Percentiles rank a stretch among this genome's conserved stretches.
phyloP scores from a whole-genome alignment of 2,329 filamentous ascomycete species.

The Cladosporium cucumerinum region DNA sequence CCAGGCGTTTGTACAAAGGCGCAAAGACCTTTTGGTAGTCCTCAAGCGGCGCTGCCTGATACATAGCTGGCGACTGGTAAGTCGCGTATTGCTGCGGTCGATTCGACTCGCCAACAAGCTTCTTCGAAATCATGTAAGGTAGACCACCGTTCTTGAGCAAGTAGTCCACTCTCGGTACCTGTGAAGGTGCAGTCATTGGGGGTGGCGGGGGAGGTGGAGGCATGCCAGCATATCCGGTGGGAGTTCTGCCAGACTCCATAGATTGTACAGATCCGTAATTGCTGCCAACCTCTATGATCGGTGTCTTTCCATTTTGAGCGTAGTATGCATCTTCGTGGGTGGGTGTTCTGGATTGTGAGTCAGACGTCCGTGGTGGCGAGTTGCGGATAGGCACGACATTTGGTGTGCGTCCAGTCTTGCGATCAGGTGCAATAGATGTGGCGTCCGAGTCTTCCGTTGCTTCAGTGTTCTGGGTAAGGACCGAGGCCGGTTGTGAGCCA shows the following conservation, averaged over 20 bases:
- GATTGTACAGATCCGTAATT: constrained; percentile 14
- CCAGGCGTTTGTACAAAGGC: constrained; percentile 76
- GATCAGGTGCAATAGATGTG: constrained; percentile 44
- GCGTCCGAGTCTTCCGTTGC: constrained; percentile 44
- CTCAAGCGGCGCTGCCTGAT: constrained; percentile 34
- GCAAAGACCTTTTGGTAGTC: constrained; percentile 62
- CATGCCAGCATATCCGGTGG: constrained; percentile 37
- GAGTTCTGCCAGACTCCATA: constrained; percentile 15
- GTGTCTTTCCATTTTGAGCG: constrained; percentile 37
- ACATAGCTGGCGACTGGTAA: constrained; percentile 51
- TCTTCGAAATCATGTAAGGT: constrained; percentile 65
- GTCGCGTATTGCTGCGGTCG: constrained; percentile 59
- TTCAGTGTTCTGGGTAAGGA: constrained; percentile 38
- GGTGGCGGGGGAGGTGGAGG: constrained; percentile 73
- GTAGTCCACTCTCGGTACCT: constrained; percentile 84
- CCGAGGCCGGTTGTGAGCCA: constrained; percentile 38
- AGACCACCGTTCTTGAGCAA: constrained; percentile 85
- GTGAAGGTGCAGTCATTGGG: constrained; percentile 60
- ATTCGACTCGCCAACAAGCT: constrained; percentile 62
- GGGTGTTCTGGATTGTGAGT: constrained; percentile 47
- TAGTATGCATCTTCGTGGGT: constrained; percentile 39
- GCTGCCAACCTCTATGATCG: constrained; percentile 42
- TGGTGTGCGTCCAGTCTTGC: constrained; percentile 31
- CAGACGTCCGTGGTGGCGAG: constrained; percentile 40
- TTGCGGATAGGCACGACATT: constrained; percentile 37